Percentiles rank a stretch among this genome's conserved stretches.
These are phyloP conservation scores for Leccinum variicolor DNA, from an alignment of 768 basidiomycete genomes.

Conservation along the genomic window DNA sequence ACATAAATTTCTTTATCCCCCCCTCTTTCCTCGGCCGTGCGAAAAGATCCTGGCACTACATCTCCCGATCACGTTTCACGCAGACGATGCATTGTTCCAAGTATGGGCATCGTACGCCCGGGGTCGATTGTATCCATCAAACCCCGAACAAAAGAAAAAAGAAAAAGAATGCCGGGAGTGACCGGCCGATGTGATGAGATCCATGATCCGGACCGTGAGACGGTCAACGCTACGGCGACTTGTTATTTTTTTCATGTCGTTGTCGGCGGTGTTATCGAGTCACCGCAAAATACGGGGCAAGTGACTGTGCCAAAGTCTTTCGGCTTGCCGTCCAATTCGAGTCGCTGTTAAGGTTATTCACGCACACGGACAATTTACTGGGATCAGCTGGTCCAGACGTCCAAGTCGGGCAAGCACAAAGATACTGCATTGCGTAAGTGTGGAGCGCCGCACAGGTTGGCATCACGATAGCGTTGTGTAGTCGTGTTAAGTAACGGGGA, in stretches of 20 bases:
- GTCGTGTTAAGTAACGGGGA: background rate
- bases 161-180: background rate
- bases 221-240: background rate
- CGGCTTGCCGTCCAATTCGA: background rate
- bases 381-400: background rate
- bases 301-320: background rate
- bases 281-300: background rate
- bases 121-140: background rate
- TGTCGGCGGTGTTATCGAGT: background rate
- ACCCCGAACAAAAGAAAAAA: background rate
- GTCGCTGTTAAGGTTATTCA: background rate
- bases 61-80: background rate
- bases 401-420: background rate
- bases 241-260: background rate
- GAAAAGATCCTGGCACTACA: background rate
- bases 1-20: background rate
- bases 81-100: background rate
- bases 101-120: background rate
- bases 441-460: background rate
- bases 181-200: background rate
- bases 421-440: background rate
- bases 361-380: background rate
- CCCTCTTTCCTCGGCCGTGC: background rate
- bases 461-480: background rate
- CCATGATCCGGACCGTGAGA: background rate